Conservation (phyloP, 2,329 filamentous ascomycete genomes). For the Domatiomyces catenatus region DNA sequence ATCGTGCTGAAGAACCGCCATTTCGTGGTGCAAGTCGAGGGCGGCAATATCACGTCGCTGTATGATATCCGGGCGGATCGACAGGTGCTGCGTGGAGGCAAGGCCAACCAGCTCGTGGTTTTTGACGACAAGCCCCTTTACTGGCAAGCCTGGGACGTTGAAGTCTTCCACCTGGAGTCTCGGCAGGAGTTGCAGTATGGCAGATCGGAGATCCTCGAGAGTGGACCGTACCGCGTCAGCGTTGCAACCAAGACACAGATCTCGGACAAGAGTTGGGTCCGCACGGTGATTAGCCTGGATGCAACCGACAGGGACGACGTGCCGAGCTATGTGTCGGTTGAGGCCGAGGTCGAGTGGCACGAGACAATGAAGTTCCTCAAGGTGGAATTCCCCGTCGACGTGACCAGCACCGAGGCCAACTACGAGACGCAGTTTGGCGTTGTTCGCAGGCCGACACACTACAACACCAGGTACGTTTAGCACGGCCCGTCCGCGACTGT, state of each 20-base stretch:
- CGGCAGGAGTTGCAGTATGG: conserved; percentile 57
- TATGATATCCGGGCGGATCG: conserved; percentile 58
- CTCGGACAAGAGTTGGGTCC: conserved; percentile 71
- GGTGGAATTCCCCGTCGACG: conserved; percentile 89
- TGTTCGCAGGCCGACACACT: conserved; percentile 79
- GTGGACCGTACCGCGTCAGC: conserved; percentile 60
- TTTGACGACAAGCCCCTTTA: conserved; percentile 96
- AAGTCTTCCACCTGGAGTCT: conserved; percentile 86
- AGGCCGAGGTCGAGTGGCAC: conserved; percentile 85
- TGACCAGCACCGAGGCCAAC: conserved; percentile 77
- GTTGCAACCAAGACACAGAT: conserved; percentile 75
- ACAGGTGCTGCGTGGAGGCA: conserved; percentile 58
- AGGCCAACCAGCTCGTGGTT: conserved; percentile 81
- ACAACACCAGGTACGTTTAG: conserved; percentile 63
- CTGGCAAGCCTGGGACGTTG: conserved; percentile 97
- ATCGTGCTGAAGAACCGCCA: conserved; percentile 70
- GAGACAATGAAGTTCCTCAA: conserved; percentile 97
- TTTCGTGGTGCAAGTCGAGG: conserved; percentile 55
- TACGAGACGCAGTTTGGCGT: conserved; percentile 94
- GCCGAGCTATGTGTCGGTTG: conserved; percentile 59
- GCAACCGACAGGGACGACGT: conserved; percentile 47
- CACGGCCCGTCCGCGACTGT: not conserved
- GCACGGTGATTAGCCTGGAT: conserved; percentile 66
- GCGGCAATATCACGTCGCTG: conserved; percentile 69
- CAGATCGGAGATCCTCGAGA: conserved; percentile 55